A percentile compares a stretch with the other conserved stretches of the same genome.
These are phyloP conservation scores for Gaeumannomyces sp. DNA, from an alignment of 2,329 filamentous ascomycete species.

Conservation along the genomic window DNA sequence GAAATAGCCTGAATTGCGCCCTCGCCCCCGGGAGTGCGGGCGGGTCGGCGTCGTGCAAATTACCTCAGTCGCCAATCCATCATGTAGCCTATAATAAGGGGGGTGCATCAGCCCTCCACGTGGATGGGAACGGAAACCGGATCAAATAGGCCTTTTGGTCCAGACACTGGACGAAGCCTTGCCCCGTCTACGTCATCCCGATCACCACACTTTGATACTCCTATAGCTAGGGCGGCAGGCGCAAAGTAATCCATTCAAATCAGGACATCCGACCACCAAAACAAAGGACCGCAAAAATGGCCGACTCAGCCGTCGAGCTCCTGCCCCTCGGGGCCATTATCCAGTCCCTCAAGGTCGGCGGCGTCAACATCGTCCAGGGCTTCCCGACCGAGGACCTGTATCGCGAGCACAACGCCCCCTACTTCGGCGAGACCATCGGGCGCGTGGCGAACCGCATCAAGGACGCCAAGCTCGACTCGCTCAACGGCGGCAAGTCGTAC, in stretches of 20 bases:
- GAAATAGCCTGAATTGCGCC: not conserved
- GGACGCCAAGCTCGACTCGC: constrained; percentile 59
- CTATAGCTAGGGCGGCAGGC: not conserved
- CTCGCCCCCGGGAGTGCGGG: not conserved
- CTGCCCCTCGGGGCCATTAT: constrained; percentile 73
- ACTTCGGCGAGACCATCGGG: constrained; percentile 92
- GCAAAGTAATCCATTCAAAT: not conserved
- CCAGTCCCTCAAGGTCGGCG: constrained; percentile 71
- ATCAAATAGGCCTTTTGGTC: not conserved
- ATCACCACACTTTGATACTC: not conserved
- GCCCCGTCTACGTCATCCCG: not conserved
- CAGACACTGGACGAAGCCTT: not conserved
- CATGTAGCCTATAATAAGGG: not conserved
- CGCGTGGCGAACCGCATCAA: constrained; percentile 76
- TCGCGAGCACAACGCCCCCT: constrained; percentile 65
- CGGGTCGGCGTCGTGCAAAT: not conserved
- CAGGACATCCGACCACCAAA: not conserved
- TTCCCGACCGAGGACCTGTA: constrained; percentile 75
- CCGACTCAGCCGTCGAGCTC: constrained; percentile 53
- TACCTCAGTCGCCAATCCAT: not conserved
- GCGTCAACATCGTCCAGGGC: constrained; percentile 79
- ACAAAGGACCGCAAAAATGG: constrained; percentile 24
- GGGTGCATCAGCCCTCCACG: not conserved
- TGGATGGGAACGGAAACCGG: not conserved
- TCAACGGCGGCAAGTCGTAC: constrained; percentile 66